phyloP scores from a whole-genome alignment of 2,329 filamentous ascomycete species.

The Ascochyta viciae-villosae region DNA sequence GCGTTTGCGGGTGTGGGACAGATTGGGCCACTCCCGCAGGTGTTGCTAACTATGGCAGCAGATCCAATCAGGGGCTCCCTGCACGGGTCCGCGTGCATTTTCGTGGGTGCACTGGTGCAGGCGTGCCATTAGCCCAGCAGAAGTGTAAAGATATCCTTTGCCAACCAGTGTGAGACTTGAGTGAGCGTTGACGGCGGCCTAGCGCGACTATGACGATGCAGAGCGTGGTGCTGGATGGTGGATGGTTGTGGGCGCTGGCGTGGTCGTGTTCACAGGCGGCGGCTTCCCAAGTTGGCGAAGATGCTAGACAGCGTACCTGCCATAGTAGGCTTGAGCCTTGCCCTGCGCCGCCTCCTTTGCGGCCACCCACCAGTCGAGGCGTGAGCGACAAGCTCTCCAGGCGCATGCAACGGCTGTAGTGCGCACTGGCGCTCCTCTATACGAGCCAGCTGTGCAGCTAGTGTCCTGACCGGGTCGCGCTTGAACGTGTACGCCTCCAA shows the following conservation, averaged over 20 bases:
- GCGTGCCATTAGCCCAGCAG: neutral
- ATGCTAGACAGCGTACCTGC: neutral
- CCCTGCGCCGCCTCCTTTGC: slow-evolving; percentile 15
- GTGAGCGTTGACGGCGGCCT: neutral
- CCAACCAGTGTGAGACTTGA: neutral
- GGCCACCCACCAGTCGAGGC: slow-evolving; percentile 8
- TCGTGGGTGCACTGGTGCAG: neutral
- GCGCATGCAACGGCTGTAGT: slow-evolving; percentile 10
- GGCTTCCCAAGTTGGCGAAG: neutral
- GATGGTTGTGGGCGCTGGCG: neutral
- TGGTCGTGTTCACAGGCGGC: neutral
- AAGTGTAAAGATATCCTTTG: slow-evolving; percentile 8
- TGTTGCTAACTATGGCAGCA: slow-evolving; percentile 2
- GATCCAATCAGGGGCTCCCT: slow-evolving; percentile 8
- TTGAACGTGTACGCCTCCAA: slow-evolving; percentile 7
- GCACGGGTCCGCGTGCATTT: neutral
- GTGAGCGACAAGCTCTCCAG: neutral
- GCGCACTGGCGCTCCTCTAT: slow-evolving; percentile 15
- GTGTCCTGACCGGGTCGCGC: slow-evolving; percentile 16
- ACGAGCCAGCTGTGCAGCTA: slow-evolving; percentile 15
- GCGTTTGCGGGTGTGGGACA: slow-evolving; percentile 1
- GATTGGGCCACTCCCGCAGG: neutral
- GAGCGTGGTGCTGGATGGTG: neutral
- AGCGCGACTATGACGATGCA: slow-evolving; percentile 7
- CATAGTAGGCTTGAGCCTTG: neutral